Evolutionary conservation across 1,139 yeast genomes (phyloP).

Genomic region (Suhomyces anneliseae): DNA sequence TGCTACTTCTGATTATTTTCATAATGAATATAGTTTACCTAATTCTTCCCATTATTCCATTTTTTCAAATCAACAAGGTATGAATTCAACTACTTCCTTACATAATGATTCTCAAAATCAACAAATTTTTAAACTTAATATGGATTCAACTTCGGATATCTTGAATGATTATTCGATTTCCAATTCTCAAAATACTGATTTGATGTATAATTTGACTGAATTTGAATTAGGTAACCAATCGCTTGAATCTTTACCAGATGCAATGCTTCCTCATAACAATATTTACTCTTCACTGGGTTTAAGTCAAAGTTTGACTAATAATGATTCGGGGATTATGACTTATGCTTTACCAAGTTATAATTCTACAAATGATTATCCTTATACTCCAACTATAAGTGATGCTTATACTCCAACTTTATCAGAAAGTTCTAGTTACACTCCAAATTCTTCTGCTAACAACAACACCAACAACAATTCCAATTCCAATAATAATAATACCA

Average conservation of each 20-base stretch:
- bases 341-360: conserved; percentile 8
- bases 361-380: conserved; percentile 16
- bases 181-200: conserved; percentile 16
- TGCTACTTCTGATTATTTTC: conserved; percentile 11
- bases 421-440: conserved; percentile 23
- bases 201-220: conserved; percentile 27
- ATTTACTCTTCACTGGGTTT: conserved; percentile 5
- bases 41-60: conserved; percentile 24
- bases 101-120: conserved; percentile 13
- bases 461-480: conserved; percentile 1
- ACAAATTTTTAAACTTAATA: conserved; percentile 17
- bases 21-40: conserved; percentile 16
- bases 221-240: conserved; percentile 30
- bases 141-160: conserved; percentile 19
- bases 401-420: conserved; percentile 24
- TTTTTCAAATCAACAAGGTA: conserved; percentile 27
- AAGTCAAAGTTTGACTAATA: conserved; percentile 8
- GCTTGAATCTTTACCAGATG: conserved; percentile 31
- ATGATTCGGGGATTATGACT: conserved; percentile 3
- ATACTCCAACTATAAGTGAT: conserved; percentile 22
- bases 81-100: conserved; percentile 19
- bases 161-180: conserved; percentile 16
- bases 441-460: conserved; percentile 17
- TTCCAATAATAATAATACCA: too few relatives aligned
- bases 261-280: conserved; percentile 5